Evolutionary conservation across 2,329 filamentous ascomycete species (phyloP), one percentile per base, ranked within the genome.

Genomic region (Colletotrichum orbiculare): DNA sequence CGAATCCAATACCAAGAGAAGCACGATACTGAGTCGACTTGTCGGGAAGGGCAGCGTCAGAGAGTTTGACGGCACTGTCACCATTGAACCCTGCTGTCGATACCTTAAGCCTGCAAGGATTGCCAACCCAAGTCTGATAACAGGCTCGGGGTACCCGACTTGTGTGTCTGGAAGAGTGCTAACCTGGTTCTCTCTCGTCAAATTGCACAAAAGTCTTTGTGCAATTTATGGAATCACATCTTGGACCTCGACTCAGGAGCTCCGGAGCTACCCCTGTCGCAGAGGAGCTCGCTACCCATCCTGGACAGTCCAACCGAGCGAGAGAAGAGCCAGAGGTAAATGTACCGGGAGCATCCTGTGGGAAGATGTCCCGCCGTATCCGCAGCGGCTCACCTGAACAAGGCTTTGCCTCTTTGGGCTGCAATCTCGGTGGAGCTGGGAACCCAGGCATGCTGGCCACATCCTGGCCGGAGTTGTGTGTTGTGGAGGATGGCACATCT

Each of bases 341-440:
- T 7, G 46, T 42, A 42, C 39, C 13, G 13, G 13, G 6, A 42
- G 39, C 10, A 42, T n/a, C 46, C 46, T 49, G 25, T 49, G 17
- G 46, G 33, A 34, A 42, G 17, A 13, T 38, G 46, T 38, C 52
- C 62, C 57, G 46, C 62, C 46, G 52, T 47, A 38, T 65, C 62
- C 62, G 52, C 39, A 41, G 38, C 12, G 54, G 57, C 39, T 54
- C 62, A 65, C 62, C 62, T 62, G 62, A 58, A 62, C 41, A 45
- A 39, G 52, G 58, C 47, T 56, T 62, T 15, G 58, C 52, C 12
- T 8, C 34, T 65, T 65, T 11, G 46, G 62, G 52, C 42, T 56
- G 52, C 52, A 62, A 65, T 62, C 15, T 62, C 58, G 46, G 62
- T 62, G 62, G 62, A 62, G 62, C 17, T 52, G 55, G 50, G 37